Evolutionary conservation across 78 protist genomes (phyloP).

Genomic region (Anaeramoeba ignava): DNA sequence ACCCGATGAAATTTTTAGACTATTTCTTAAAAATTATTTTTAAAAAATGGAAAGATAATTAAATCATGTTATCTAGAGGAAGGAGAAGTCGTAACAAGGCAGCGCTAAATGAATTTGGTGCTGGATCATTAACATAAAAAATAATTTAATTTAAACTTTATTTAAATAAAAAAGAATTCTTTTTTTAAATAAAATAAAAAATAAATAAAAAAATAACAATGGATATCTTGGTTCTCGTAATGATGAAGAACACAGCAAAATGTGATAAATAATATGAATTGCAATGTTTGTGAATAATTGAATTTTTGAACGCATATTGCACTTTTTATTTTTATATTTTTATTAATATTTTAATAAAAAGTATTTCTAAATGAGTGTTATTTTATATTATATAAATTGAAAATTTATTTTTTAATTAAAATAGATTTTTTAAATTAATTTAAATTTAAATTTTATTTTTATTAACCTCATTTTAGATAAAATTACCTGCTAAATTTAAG

Average conservation of each 20-base stretch:
- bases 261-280: slow-evolving; percentile 66
- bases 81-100: slow-evolving; percentile 70
- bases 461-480: slow-evolving; percentile 24
- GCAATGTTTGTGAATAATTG: slow-evolving; percentile 61
- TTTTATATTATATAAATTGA: background rate
- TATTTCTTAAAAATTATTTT: background rate
- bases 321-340: slow-evolving; percentile 2
- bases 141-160: background rate
- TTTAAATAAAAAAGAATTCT: background rate
- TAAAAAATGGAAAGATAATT: slow-evolving; percentile 19
- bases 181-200: slow-evolving; percentile 12
- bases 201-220: slow-evolving; percentile 27
- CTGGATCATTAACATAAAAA: slow-evolving; percentile 53
- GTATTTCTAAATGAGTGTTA: background rate
- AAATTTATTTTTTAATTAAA: background rate
- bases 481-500: slow-evolving; percentile 78
- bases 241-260: slow-evolving; percentile 78
- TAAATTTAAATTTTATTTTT: background rate
- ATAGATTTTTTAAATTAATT: background rate
- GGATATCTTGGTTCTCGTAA: slow-evolving; percentile 61
- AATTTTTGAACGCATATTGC: slow-evolving; percentile 67
- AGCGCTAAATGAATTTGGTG: slow-evolving; percentile 77
- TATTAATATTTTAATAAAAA: background rate
- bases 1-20: slow-evolving; percentile 65
- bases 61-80: slow-evolving; percentile 65